Conservation (phyloP, 495 filamentous ascomycete genomes). For the Neurospora sp. region DNA sequence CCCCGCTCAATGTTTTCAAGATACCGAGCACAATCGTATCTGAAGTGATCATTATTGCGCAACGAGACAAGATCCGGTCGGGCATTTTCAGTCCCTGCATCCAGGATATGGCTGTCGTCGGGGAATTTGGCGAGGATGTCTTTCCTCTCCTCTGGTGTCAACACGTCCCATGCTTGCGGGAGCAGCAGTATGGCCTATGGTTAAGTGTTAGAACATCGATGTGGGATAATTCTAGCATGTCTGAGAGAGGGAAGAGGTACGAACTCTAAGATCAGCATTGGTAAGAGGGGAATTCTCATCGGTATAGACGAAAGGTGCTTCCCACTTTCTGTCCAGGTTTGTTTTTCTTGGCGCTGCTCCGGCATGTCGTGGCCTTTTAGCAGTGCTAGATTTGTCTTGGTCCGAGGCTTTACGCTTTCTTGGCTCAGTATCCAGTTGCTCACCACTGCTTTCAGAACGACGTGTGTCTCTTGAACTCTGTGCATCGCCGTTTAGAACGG, state of each 20-base stretch:
- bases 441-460: not conserved
- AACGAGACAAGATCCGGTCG: slow-evolving; percentile 27
- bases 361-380: slow-evolving; percentile 10
- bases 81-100: slow-evolving; percentile 20
- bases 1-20: slow-evolving; percentile 49
- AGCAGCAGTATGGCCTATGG: slow-evolving; percentile 45
- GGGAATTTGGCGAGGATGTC: slow-evolving; percentile 49
- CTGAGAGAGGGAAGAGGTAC: slow-evolving; percentile 7
- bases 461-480: not conserved
- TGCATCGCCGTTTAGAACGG: not conserved
- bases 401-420: slow-evolving; percentile 5
- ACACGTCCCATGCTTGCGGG: slow-evolving; percentile 46
- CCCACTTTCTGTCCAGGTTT: slow-evolving; percentile 20
- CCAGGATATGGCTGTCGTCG: slow-evolving; percentile 28
- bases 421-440: not conserved
- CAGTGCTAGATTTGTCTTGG: not conserved
- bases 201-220: slow-evolving; percentile 7
- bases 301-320: slow-evolving; percentile 40
- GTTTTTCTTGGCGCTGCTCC: slow-evolving; percentile 5
- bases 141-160: slow-evolving; percentile 45
- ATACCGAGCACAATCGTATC: slow-evolving; percentile 33
- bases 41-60: slow-evolving; percentile 34
- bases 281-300: slow-evolving; percentile 45
- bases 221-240: not conserved
- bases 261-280: slow-evolving; percentile 46